These are phyloP conservation scores for Ascochyta rabiei DNA, from an alignment of 2,329 filamentous ascomycete genomes.

Conservation along the genomic window DNA sequence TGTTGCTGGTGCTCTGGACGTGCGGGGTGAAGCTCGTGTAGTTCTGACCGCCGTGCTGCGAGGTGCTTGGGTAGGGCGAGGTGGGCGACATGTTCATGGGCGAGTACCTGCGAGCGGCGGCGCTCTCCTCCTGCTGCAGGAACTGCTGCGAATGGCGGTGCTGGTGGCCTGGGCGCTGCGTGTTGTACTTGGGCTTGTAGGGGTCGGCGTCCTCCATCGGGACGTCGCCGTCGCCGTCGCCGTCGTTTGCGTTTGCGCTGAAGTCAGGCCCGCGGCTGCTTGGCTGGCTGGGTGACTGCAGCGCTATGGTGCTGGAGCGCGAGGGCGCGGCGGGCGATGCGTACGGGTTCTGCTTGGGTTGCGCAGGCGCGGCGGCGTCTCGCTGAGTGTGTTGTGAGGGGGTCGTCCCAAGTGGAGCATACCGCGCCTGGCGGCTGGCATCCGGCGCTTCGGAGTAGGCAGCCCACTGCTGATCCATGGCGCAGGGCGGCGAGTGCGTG, in stretches of 20 bases:
- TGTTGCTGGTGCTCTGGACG: slow-evolving; percentile 55
- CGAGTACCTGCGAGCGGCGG: slow-evolving; percentile 89
- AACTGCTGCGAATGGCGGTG: slow-evolving; percentile 78
- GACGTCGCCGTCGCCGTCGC: slow-evolving; percentile 55
- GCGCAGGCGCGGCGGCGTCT: slow-evolving; percentile 39
- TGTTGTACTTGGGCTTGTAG: slow-evolving; percentile 81
- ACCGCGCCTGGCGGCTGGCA: slow-evolving; percentile 45
- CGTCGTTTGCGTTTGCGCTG: too few species aligned
- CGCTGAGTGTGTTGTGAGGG: slow-evolving; percentile 42
- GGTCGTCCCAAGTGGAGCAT: slow-evolving; percentile 45
- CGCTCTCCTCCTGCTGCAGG: slow-evolving; percentile 73
- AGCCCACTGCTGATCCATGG: slow-evolving; percentile 49
- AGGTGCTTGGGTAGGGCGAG: slow-evolving; percentile 74
- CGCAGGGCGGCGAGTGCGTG: slow-evolving; percentile 12
- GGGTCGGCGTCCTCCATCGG: slow-evolving; percentile 88
- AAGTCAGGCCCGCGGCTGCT: slow-evolving; percentile 43
- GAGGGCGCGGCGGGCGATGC: slow-evolving; percentile 24
- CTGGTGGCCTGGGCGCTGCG: slow-evolving; percentile 78
- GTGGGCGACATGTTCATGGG: slow-evolving; percentile 92
- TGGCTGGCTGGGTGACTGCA: slow-evolving; percentile 28
- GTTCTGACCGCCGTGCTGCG: slow-evolving; percentile 54
- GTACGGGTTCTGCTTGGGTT: slow-evolving; percentile 45
- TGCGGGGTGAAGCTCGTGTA: slow-evolving; percentile 53
- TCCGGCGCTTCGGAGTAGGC: slow-evolving; percentile 44
- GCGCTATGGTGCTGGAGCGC: slow-evolving; percentile 14